phyloP scores from a whole-genome alignment of 2,329 filamentous ascomycete species.

The Grosmannia serpens region DNA sequence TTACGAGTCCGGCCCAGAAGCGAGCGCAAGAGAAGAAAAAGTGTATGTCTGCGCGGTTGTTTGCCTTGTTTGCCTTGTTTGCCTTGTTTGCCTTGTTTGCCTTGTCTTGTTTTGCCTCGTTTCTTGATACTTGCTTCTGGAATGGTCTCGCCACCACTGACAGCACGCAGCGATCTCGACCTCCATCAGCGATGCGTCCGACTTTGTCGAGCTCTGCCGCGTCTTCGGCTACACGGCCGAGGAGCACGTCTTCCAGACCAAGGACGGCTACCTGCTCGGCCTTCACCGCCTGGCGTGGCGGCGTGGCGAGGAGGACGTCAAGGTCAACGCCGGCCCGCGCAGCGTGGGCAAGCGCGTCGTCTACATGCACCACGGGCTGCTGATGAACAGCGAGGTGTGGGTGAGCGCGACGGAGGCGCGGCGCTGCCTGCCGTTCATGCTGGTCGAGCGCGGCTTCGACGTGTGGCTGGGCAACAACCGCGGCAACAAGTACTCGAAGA shows the following conservation, averaged over 20 bases:
- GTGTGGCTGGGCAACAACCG: conserved; percentile 98
- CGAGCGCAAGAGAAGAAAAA: conserved; percentile 58
- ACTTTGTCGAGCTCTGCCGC: conserved; percentile 89
- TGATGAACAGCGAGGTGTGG: conserved; percentile 99
- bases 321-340: conserved; percentile 60
- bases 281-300: conserved; percentile 78
- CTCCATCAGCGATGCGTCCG: conserved; percentile 74
- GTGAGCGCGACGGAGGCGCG: conserved; percentile 81
- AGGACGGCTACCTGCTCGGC: conserved; percentile 85
- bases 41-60: conserved; percentile 23
- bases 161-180: conserved; percentile 46
- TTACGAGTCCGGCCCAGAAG: conserved; percentile 59
- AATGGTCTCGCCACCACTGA: neutral
- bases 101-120: neutral
- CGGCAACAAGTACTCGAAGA: conserved; percentile 98
- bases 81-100: conserved; percentile 17
- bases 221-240: conserved; percentile 88
- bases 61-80: conserved; percentile 26
- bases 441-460: conserved; percentile 87
- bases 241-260: conserved; percentile 91
- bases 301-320: conserved; percentile 66
- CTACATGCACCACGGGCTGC: conserved; percentile 87
- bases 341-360: conserved; percentile 72
- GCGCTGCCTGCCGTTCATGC: conserved; percentile 74
- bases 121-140: too few relatives aligned